These are phyloP conservation scores for Xerophyta viscosa DNA, from an alignment of 106 monocot species.

Conservation along the genomic window DNA sequence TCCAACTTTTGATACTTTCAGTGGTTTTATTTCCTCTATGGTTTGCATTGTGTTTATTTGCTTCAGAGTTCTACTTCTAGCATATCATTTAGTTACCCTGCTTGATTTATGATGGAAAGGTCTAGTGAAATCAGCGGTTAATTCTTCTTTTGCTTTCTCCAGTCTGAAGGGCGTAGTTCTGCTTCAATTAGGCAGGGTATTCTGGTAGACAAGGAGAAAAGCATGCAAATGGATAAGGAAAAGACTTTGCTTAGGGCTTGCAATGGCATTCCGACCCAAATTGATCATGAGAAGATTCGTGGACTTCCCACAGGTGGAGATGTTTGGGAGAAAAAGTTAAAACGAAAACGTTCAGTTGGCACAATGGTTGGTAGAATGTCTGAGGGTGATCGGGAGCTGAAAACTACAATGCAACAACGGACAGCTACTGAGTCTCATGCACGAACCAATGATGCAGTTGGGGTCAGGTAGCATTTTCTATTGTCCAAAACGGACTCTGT, in stretches of 20 bases:
- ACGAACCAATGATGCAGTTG: conserved; percentile 37
- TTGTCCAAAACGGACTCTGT: no score
- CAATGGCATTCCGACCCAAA: conserved; percentile 25
- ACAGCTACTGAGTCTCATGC: conserved; percentile 36
- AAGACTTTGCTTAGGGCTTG: conserved; percentile 38
- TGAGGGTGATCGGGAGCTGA: conserved; percentile 68
- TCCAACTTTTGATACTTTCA: no score
- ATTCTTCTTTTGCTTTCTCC: conserved; percentile 18
- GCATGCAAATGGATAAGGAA: conserved; percentile 44
- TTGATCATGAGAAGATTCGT: conserved; percentile 52
- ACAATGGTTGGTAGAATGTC: conserved; percentile 33
- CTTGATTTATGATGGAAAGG: no score
- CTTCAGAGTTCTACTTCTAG: no score
- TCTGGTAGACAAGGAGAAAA: conserved; percentile 43
- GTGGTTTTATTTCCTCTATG: no score
- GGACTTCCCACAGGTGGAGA: conserved; percentile 62
- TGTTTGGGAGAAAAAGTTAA: conserved; percentile 76
- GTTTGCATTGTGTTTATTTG: no score
- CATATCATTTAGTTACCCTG: no score
- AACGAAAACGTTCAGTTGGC: conserved; percentile 70
- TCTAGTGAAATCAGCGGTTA: neutral
- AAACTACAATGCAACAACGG: conserved; percentile 37
- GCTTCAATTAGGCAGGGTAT: conserved; percentile 41
- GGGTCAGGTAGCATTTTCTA: conserved; percentile 69
- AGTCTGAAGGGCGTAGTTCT: conserved; percentile 58